These are phyloP conservation scores for Backusella macrospora DNA, from an alignment of 192 early-diverging fungal genomes.

Conservation along the genomic window DNA sequence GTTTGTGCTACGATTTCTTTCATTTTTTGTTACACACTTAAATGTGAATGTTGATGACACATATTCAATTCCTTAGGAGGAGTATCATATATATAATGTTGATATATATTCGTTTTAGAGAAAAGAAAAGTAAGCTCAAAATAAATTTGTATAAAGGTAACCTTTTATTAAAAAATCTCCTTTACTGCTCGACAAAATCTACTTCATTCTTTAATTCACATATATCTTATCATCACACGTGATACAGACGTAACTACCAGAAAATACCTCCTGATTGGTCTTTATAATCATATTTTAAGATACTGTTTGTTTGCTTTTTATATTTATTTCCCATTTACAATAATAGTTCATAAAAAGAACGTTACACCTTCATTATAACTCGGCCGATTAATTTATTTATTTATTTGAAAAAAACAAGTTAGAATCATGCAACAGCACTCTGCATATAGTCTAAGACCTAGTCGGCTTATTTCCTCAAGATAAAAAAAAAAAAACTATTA, in stretches of 20 bases:
- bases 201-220: background rate
- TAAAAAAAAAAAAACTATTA: background rate
- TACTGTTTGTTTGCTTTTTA: background rate
- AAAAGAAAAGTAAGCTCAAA: background rate
- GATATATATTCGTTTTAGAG: background rate
- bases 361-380: background rate
- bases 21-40: constrained; percentile 2
- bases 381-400: background rate
- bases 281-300: constrained; percentile 8
- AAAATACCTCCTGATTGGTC: background rate
- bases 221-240: background rate
- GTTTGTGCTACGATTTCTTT: constrained; percentile 1
- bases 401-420: background rate
- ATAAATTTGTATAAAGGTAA: background rate
- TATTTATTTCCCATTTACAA: background rate
- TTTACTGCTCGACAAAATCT: background rate
- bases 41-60: background rate
- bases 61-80: background rate
- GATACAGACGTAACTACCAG: background rate
- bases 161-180: background rate
- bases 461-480: background rate
- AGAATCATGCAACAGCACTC: background rate
- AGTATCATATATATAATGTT: background rate
- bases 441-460: background rate
- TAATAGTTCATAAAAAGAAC: background rate